Conservation (phyloP, 2,329 filamentous ascomycete genomes). For the Botrytis galanthina region DNA sequence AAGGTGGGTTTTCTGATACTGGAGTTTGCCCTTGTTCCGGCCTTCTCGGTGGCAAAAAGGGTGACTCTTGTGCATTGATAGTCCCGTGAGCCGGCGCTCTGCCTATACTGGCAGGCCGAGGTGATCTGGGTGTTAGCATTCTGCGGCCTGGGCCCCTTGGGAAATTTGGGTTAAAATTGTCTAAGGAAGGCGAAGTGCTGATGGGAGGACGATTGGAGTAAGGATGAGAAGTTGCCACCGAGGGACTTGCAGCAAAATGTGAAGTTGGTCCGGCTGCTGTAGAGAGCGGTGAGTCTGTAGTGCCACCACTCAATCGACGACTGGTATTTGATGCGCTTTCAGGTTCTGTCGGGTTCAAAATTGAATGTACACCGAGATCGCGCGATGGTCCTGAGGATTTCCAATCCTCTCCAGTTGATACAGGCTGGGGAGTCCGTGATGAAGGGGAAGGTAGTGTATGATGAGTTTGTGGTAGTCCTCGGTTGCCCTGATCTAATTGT, state of each 20-base stretch:
- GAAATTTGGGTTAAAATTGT: constrained; percentile 34
- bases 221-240: constrained; percentile 25
- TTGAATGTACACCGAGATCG: constrained; percentile 40
- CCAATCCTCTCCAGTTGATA: constrained; percentile 30
- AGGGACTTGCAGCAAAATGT: constrained; percentile 33
- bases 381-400: constrained; percentile 32
- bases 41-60: constrained; percentile 46
- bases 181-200: constrained; percentile 28
- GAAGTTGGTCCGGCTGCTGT: constrained; percentile 22
- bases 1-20: constrained; percentile 44
- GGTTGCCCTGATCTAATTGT: constrained; percentile 29
- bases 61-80: constrained; percentile 49
- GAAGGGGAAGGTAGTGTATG: constrained; percentile 30
- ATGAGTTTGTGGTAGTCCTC: constrained; percentile 25
- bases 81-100: constrained; percentile 45
- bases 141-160: constrained; percentile 26
- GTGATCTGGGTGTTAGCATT: constrained; percentile 39
- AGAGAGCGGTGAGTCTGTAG: constrained; percentile 31
- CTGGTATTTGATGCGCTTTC: constrained; percentile 26
- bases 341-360: constrained; percentile 40
- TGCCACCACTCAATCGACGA: constrained; percentile 29
- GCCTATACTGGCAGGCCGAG: constrained; percentile 52
- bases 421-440: constrained; percentile 26
- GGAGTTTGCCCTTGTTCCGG: constrained; percentile 42
- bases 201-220: constrained; percentile 30